Conservation (phyloP, 140 eudicot genomes). For the Senecio squalidus region DNA sequence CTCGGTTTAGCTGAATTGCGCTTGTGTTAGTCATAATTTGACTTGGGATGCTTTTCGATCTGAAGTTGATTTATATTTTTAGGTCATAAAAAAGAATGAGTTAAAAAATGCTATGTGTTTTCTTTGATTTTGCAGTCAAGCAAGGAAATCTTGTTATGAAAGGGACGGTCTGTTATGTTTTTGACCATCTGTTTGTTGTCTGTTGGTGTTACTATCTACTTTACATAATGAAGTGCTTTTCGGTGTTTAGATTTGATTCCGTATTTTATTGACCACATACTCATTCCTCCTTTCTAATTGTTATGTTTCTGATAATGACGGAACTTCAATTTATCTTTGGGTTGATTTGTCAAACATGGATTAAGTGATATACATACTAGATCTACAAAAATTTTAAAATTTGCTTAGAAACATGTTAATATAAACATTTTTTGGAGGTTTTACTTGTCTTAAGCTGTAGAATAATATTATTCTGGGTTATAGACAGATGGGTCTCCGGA, state of each 20-base stretch:
- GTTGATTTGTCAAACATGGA: no score
- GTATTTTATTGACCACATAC: no score
- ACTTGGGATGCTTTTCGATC: conserved; percentile 2
- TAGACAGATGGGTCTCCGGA: conserved; percentile 6
- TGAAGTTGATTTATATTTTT: not conserved
- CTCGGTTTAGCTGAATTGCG: conserved; percentile 17
- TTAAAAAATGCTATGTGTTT: not conserved
- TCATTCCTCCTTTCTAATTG: no score
- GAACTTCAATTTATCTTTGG: no score
- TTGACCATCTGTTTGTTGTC: not conserved
- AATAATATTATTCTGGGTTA: conserved; percentile 4
- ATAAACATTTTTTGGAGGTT: conserved; percentile 12
- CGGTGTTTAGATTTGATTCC: no score
- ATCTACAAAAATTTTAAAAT: not conserved
- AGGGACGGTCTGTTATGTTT: not conserved
- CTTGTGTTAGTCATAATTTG: conserved; percentile 5
- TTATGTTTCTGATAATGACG: no score
- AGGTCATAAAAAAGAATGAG: conserved; percentile 2
- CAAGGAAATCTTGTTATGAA: not conserved
- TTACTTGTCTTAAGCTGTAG: conserved; percentile 16
- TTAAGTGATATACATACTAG: not conserved
- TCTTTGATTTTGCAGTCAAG: not conserved
- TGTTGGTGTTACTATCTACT: not conserved
- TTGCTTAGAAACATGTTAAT: not conserved
- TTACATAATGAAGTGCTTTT: no score